These are phyloP conservation scores for Glebionis coronaria DNA, from an alignment of 129 eudicot species.

Conservation along the genomic window DNA sequence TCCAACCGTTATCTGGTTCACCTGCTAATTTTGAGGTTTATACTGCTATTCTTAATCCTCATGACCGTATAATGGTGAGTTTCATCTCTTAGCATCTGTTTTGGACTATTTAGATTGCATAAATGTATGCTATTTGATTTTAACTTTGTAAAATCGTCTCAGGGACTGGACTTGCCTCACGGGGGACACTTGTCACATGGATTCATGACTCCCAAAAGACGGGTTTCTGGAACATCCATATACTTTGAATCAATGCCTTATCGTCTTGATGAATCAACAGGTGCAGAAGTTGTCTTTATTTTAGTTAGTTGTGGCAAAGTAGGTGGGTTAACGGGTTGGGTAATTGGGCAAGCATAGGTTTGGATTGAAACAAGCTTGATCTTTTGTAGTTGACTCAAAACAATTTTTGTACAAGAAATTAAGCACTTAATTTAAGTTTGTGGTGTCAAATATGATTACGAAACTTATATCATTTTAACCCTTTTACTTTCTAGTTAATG, in stretches of 20 bases:
- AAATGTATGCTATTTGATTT: neutral
- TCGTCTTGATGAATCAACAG: conserved; percentile 89
- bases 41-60: conserved; percentile 84
- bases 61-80: conserved; percentile 92
- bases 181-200: conserved; percentile 97
- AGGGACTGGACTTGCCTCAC: conserved; percentile 96
- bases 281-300: conserved; percentile 29
- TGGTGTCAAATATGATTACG: too few species aligned
- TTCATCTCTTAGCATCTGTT: conserved; percentile 6
- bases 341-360: too few species aligned
- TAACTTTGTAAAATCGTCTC: neutral
- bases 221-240: conserved; percentile 91
- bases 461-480: too few species aligned
- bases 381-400: too few species aligned
- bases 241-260: conserved; percentile 96
- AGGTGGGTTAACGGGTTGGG: too few species aligned
- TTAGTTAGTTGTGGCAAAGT: neutral
- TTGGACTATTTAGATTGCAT: conserved; percentile 6
- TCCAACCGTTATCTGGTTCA: conserved; percentile 91
- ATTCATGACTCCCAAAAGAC: conserved; percentile 88
- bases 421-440: neutral
- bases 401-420: too few species aligned
- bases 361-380: too few species aligned
- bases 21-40: conserved; percentile 98
- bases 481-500: too few species aligned